Evolutionary conservation across 2,329 filamentous ascomycete genomes (phyloP).

Genomic region (Ramularia endophylla): DNA sequence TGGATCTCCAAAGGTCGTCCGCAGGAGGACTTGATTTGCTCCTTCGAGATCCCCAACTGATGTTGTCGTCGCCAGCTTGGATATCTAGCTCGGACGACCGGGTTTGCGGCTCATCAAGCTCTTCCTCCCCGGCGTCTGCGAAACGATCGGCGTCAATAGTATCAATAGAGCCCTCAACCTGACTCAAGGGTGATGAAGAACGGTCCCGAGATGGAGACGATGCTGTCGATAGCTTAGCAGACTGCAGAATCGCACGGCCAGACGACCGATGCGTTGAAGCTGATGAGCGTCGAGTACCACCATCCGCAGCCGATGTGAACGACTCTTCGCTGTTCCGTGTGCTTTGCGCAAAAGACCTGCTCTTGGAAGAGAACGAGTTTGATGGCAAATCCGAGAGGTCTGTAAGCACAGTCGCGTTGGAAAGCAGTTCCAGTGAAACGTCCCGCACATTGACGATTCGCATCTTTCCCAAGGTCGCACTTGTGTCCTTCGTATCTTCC

Average conservation of each 20-base stretch:
- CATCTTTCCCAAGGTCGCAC: background rate
- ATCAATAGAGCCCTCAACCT: constrained; percentile 5
- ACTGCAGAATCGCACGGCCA: background rate
- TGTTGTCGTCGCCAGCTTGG: constrained; percentile 32
- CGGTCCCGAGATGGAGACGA: background rate
- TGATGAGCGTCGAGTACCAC: background rate
- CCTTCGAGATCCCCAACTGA: constrained; percentile 31
- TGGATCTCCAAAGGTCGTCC: constrained; percentile 30
- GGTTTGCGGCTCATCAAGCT: constrained; percentile 6
- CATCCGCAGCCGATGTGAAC: background rate
- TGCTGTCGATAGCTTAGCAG: background rate
- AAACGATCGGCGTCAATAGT: constrained; percentile 35
- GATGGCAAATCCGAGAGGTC: constrained; percentile 18
- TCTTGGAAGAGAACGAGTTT: constrained; percentile 9
- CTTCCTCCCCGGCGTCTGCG: constrained; percentile 37
- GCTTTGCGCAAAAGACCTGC: constrained; percentile 3
- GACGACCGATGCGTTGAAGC: constrained; percentile 3
- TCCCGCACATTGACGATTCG: constrained; percentile 17
- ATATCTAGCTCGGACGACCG: constrained; percentile 25
- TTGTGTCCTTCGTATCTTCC: too few relatives aligned
- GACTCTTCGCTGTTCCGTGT: background rate
- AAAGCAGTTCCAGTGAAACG: constrained; percentile 25
- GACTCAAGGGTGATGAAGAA: background rate
- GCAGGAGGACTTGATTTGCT: constrained; percentile 20
- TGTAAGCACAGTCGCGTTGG: constrained; percentile 18